Evolutionary conservation across 75 land plant species (phyloP).

Genomic region (Gnetum montanum): DNA sequence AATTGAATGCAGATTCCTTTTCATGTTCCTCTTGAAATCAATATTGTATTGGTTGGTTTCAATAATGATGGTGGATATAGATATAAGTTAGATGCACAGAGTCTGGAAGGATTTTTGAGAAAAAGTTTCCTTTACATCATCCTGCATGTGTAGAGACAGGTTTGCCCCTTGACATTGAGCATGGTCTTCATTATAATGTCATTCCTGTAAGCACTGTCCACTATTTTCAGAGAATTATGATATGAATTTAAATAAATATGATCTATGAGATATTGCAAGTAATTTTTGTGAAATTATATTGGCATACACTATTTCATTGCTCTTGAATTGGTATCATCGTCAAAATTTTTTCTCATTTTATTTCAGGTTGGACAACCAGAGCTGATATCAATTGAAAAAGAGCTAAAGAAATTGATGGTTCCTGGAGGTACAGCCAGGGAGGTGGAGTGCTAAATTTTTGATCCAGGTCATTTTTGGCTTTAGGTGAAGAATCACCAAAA

Average conservation of each 20-base stretch:
- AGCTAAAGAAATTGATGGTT: constrained; percentile 68
- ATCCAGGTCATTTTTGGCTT: too few relatives aligned
- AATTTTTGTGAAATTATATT: too few relatives aligned
- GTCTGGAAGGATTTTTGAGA: constrained; percentile 58
- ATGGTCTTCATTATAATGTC: constrained; percentile 72
- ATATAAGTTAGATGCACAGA: constrained; percentile 49
- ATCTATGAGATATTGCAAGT: too few relatives aligned
- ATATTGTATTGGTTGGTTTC: constrained; percentile 85
- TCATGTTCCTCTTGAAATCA: constrained; percentile 85
- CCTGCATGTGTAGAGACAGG: constrained; percentile 91
- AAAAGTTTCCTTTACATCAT: constrained; percentile 58
- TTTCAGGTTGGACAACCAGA: constrained; percentile 82
- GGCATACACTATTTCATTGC: too few relatives aligned
- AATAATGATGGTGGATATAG: constrained; percentile 88
- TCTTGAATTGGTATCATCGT: too few relatives aligned
- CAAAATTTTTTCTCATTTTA: too few relatives aligned
- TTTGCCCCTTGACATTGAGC: constrained; percentile 85
- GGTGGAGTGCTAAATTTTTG: too few relatives aligned
- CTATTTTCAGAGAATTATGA: not conserved
- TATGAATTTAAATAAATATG: too few relatives aligned
- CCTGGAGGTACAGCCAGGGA: constrained; percentile 75
- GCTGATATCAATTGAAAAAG: constrained; percentile 66
- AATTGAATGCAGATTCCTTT: constrained; percentile 91
- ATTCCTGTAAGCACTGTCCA: constrained; percentile 55
- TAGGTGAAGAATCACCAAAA: too few relatives aligned